Evolutionary conservation across 2,329 filamentous ascomycete genomes (phyloP).

Genomic region (Macroventuria anomochaeta): DNA sequence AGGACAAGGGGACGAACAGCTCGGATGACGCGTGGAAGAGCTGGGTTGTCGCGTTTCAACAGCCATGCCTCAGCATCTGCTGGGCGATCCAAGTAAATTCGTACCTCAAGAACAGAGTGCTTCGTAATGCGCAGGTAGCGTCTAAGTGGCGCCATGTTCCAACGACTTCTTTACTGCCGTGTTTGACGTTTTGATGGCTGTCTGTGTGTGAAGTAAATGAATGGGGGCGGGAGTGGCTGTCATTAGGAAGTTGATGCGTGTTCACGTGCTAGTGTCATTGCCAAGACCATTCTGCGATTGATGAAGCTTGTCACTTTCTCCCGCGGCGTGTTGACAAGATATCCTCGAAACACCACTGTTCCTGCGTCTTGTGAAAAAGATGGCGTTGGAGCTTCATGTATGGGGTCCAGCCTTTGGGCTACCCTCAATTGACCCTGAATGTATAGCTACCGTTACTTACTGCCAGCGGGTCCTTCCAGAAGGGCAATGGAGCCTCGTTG

Average conservation of each 20-base stretch:
- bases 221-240: background rate
- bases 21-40: slow-evolving; percentile 82
- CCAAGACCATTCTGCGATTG: slow-evolving; percentile 12
- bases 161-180: background rate
- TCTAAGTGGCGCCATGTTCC: slow-evolving; percentile 80
- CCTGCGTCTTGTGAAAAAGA: slow-evolving; percentile 26
- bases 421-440: slow-evolving; percentile 90
- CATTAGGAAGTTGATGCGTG: slow-evolving; percentile 22
- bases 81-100: slow-evolving; percentile 94
- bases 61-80: slow-evolving; percentile 83
- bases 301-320: background rate
- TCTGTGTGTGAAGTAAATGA: slow-evolving; percentile 1
- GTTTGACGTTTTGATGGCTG: slow-evolving; percentile 7
- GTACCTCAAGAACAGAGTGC: slow-evolving; percentile 93
- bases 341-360: background rate
- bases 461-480: slow-evolving; percentile 67
- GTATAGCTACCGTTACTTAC: slow-evolving; percentile 81
- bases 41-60: slow-evolving; percentile 74
- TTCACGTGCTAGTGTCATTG: slow-evolving; percentile 29
- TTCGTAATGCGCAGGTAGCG: slow-evolving; percentile 91
- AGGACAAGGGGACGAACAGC: slow-evolving; percentile 84
- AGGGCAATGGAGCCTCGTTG: slow-evolving; percentile 52
- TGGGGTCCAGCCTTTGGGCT: slow-evolving; percentile 90
- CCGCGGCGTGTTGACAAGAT: background rate
- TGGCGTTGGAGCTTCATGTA: slow-evolving; percentile 78